Evolutionary conservation across 2,329 filamentous ascomycete species (phyloP), one percentile per base, ranked within the genome.

Genomic region (Monilinia vaccinii-corymbosi): DNA sequence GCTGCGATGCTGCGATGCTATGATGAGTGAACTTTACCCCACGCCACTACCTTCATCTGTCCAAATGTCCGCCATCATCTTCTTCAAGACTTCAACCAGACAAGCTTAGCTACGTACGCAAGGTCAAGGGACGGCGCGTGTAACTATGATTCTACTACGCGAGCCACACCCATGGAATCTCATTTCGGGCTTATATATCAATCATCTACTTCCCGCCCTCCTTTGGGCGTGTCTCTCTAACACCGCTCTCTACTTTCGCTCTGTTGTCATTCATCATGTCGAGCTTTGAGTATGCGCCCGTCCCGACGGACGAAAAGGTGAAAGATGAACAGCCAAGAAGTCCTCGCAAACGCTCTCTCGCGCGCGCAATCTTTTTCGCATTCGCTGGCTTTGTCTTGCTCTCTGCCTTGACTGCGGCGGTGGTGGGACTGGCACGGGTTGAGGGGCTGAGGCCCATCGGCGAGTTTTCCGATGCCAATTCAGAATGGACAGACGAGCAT

Each of bases 61-160:
- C 18, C 14, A 60, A 55, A 46, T 3, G 8, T 47, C 49, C 57
- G 48, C n/a, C 16, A 14, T 28, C 50, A 32, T 55, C 34, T 47
- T 21, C 38, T 28, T 28, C 25, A 28, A 28, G 25, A n/a, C n/a
- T n/a, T n/a, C n/a, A 45, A 46, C 38, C n/a, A 13, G 14, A 31
- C 7, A 40, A 47, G 25, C n/a, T n/a, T n/a, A n/a, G n/a, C n/a
- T n/a, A n/a, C n/a, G 7, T 40, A n/a, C 46, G 31, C 38, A 53
- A 40, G 28, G 49, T 60, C 42, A 60, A 56, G 28, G 45, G 48
- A 59, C 36, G 25, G 32, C 38, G 34, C 25, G 31, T 55, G 57
- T 56, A 55, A 56, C 49, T 23, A 38, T 38, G 31, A 46, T 38
- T 46, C 18, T 46, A 60, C 56, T 38, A 59, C 46, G 16, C 28